Conservation (phyloP, 345 rosid species). For the Euphorbia lathyris region DNA sequence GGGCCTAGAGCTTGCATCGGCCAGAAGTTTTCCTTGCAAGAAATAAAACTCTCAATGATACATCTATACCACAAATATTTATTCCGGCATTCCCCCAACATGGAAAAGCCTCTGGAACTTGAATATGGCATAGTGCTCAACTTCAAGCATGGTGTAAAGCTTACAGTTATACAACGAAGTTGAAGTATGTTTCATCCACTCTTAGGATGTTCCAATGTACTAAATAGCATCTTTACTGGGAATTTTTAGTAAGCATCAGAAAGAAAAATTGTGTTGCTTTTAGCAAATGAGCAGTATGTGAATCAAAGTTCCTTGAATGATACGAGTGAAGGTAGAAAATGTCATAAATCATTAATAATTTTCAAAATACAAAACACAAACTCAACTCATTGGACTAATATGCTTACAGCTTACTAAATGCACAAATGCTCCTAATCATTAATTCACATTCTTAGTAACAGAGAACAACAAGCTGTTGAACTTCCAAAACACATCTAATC, state of each 20-base stretch:
- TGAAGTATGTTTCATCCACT: conserved; percentile 18
- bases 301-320: not conserved
- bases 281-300: not conserved
- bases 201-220: not conserved
- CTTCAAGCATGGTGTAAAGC: conserved; percentile 83
- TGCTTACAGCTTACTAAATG: conserved; percentile 9
- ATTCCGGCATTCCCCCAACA: conserved; percentile 68
- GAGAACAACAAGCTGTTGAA: conserved; percentile 67
- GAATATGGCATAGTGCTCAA: conserved; percentile 76
- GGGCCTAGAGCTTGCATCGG: conserved; percentile 95
- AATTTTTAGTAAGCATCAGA: not conserved
- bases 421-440: not conserved
- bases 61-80: conserved; percentile 59
- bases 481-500: conserved; percentile 16
- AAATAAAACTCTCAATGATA: conserved; percentile 69
- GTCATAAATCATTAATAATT: not conserved
- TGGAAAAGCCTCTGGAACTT: conserved; percentile 81
- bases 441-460: conserved; percentile 16
- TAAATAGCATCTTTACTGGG: not conserved
- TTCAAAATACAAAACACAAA: conserved; percentile 13
- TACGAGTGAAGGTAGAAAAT: not conserved
- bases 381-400: not conserved
- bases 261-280: not conserved
- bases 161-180: conserved; percentile 50
- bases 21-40: conserved; percentile 72